Base-by-base conservation (phyloP, 2,329 filamentous ascomycete genomes). In the Epichloe elymi region DNA sequence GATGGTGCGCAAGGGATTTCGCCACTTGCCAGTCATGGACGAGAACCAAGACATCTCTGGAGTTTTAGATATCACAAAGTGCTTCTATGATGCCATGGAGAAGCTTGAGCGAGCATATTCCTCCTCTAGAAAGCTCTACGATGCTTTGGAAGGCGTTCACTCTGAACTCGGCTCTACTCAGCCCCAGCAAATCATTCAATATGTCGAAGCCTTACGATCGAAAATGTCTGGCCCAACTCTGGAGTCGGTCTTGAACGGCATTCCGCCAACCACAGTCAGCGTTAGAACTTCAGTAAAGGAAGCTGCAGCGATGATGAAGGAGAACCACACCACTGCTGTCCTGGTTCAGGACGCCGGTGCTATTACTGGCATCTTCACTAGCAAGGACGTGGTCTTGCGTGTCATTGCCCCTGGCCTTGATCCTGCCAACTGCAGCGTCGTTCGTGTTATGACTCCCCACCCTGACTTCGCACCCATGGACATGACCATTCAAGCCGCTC, bases 71-170 rank as follows among this genome's bases (percentile, higher is more conserved):
- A 98, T 98, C 61, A 98, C 93, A 52, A 98, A 97, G 71, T 98
- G 93, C 71, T 98, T 98, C 70, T 98, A 98, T 70, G 93, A 98
- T 70, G 93, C 93, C 42, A 98, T 98, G 93, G 93, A 98, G 75
- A 98, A 98, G 75, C 74, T 98, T 54, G 93, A 98, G 74, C 85
- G 93, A 48, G 93, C 93, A 48, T 98, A 98, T 68, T 89, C 88
- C 57, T 97, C 93, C 15, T 98, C 93, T n/a, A 83, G 93, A 59
- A 95, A 96, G 70, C 79, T 98, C 20, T 97, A 98, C 67, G 93
- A 97, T 74, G 93, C 93, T 36, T 74, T 98, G 53, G 93, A 98
- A 70, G 93, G 93, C 67, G 93, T 98, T 3, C 93, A 98, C 70
- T 95, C 91, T 2, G 93, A 98, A 69, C 77, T 98, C 37, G 93